Conservation (phyloP, 192 early-diverging fungal genomes). For the Coemansia umbellata region DNA sequence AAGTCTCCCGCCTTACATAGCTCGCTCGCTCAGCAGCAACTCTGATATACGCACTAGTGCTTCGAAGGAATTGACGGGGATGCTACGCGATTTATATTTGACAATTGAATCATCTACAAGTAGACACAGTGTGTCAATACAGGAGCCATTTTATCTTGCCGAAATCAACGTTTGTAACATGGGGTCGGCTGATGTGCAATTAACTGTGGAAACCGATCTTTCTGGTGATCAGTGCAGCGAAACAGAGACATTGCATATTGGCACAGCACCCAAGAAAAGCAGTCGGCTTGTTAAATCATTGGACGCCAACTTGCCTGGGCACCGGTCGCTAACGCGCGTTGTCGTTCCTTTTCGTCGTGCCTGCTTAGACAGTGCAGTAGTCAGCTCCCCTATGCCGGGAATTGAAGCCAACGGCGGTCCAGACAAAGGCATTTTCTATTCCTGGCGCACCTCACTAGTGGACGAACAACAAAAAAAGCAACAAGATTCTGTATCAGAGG, state of each 20-base stretch:
- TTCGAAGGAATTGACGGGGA: conserved; percentile 1
- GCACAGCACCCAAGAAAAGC: neutral
- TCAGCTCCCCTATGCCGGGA: conserved; percentile 25
- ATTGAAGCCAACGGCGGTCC: conserved; percentile 37
- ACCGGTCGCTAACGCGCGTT: conserved; percentile 13
- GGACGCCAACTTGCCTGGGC: conserved; percentile 6
- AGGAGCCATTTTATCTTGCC: conserved; percentile 29
- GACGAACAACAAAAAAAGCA: neutral
- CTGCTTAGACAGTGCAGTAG: neutral
- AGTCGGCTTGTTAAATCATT: neutral
- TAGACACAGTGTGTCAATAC: neutral
- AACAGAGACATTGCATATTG: neutral
- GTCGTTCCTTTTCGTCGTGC: conserved; percentile 29
- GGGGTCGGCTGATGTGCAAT: conserved; percentile 13
- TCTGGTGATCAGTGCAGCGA: neutral
- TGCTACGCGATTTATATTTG: conserved; percentile 6
- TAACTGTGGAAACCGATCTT: conserved; percentile 29
- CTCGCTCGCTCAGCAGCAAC: conserved; percentile 5
- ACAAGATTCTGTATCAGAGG: neutral
- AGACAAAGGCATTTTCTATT: conserved; percentile 23
- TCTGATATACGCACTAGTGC: neutral
- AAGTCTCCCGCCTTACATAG: conserved; percentile 31
- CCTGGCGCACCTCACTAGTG: conserved; percentile 18
- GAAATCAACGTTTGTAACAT: conserved; percentile 25
- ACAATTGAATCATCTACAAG: neutral